Evolutionary conservation across 2,329 filamentous ascomycete genomes (phyloP).

Genomic region (Lomentospora prolificans): DNA sequence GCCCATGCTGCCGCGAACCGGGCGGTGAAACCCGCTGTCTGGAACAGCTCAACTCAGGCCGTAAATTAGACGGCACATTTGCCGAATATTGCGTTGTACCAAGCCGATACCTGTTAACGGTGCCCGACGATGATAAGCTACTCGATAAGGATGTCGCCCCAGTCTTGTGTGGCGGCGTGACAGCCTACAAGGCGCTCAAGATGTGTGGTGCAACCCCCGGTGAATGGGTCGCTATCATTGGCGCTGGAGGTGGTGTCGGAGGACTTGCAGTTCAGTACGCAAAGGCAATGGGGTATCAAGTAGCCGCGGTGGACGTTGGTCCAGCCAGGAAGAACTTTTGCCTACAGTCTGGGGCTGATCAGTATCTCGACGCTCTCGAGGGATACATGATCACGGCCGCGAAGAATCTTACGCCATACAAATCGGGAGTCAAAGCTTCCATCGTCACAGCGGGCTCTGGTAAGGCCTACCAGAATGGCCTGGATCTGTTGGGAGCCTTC

Average conservation of each 20-base stretch:
- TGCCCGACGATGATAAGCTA: slow-evolving; percentile 16
- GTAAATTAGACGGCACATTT: slow-evolving; percentile 26
- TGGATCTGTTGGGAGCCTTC: slow-evolving; percentile 25
- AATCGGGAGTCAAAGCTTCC: slow-evolving; percentile 17
- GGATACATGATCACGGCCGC: slow-evolving; percentile 17
- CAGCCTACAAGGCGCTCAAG: slow-evolving; percentile 32
- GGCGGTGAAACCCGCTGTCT: slow-evolving; percentile 27
- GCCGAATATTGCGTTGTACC: slow-evolving; percentile 27
- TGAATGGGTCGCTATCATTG: slow-evolving; percentile 26
- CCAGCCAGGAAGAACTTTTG: slow-evolving; percentile 19
- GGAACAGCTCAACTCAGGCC: slow-evolving; percentile 22
- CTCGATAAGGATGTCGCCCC: slow-evolving; percentile 28
- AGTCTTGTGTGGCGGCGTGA: slow-evolving; percentile 32
- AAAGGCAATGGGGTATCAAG: slow-evolving; percentile 30
- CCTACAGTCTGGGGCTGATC: slow-evolving; percentile 24
- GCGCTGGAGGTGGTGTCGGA: slow-evolving; percentile 30
- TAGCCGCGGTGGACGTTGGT: slow-evolving; percentile 28
- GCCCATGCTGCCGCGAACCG: slow-evolving; percentile 21
- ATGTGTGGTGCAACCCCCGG: slow-evolving; percentile 20
- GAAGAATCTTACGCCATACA: slow-evolving; percentile 15
- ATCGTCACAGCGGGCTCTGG: slow-evolving; percentile 21
- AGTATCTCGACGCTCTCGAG: slow-evolving; percentile 24
- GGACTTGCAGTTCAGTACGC: slow-evolving; percentile 28
- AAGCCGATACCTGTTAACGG: slow-evolving; percentile 20
- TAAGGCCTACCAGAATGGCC: slow-evolving; percentile 23